Evolutionary conservation across 805 yeast species (phyloP).

Genomic region (Candida manassasensis): DNA sequence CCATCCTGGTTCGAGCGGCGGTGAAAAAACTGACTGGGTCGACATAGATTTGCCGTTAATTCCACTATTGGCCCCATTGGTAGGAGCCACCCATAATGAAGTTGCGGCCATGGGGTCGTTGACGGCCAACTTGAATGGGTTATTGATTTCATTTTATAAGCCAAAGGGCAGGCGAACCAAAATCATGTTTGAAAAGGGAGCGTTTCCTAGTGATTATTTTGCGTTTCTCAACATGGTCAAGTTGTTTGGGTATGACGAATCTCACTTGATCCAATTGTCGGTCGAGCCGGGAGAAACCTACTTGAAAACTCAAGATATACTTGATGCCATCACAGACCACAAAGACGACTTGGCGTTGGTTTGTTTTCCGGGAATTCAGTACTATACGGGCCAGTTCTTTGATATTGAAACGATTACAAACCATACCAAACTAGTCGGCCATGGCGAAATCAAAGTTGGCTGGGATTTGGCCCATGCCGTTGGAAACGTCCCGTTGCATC

Average conservation of each 20-base stretch:
- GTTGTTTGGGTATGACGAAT: constrained; percentile 50
- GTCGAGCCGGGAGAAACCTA: constrained; percentile 57
- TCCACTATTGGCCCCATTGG: constrained; percentile 63
- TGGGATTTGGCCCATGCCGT: constrained; percentile 97
- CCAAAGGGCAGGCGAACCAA: constrained; percentile 59
- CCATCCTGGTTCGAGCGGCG: constrained; percentile 48
- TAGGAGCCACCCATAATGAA: constrained; percentile 73
- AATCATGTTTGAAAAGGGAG: constrained; percentile 78
- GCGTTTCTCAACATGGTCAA: constrained; percentile 72
- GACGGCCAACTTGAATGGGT: constrained; percentile 74
- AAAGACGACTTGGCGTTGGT: constrained; percentile 65
- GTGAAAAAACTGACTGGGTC: constrained; percentile 60
- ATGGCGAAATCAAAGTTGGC: constrained; percentile 56
- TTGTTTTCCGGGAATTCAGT: constrained; percentile 84
- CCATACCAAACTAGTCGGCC: constrained; percentile 41
- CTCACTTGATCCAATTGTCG: constrained; percentile 57
- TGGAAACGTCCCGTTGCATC: constrained; percentile 72
- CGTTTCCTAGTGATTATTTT: constrained; percentile 91
- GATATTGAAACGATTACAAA: constrained; percentile 69
- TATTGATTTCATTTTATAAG: constrained; percentile 68
- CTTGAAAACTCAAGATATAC: constrained; percentile 60
- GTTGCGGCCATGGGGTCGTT: constrained; percentile 86
- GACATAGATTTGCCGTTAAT: constrained; percentile 76
- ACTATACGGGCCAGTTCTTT: constrained; percentile 85
- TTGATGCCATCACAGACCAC: constrained; percentile 49